Base-by-base conservation (phyloP, 331 rosid species). In the Erythrophleum ivorense region DNA sequence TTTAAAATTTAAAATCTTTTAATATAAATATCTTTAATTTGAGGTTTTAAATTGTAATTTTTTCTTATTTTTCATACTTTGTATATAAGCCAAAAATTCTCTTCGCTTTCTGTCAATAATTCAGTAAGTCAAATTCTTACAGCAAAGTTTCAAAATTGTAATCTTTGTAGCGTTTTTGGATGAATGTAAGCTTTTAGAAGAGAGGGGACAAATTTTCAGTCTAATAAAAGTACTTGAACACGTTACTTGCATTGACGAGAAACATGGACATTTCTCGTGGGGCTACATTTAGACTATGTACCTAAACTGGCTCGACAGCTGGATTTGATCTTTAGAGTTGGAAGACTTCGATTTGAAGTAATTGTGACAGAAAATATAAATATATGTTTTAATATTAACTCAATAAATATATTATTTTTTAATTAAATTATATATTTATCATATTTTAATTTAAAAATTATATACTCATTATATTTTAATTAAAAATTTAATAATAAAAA, bases 181-280 rank as follows among this genome's bases (percentile, higher is more conserved):
- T 36, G 68, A 36, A 18, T 0, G 49, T 7, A 67, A 10, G 3
- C 16, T 24, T 59, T 36, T 9, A 24, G 3, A 15, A 59, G 24
- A 24, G 24, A 59, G 66, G 38, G 10, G 2, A 24, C 38, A 19
- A 18, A 1, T 64, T 34, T 62, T 64, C 12, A 0, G 6, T 41
- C 41, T 67, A 40, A 46, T 46, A 55, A 73, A 76, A 15, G 77
- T 69, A 73, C 48, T 16, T 57, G 60, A 67, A 59, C 59, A 50
- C 77, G 18, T 72, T 72, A 33, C 50, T 72, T 31, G 63, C 59
- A 58, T 29, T 73, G 77, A 21, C 9, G 77, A 57, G 40, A 14
- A 73, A 62, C 46, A 6, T 19, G 15, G 34, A 43, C 54, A 60
- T 16, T 18, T 31, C n/a, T 60, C 18, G 57, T 63, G 36, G 31